A percentile compares a stretch with the other conserved stretches of the same genome.
Evolutionary conservation across 177 flowering plant genomes (phyloP).

Genomic region (Vitis hybrid): DNA sequence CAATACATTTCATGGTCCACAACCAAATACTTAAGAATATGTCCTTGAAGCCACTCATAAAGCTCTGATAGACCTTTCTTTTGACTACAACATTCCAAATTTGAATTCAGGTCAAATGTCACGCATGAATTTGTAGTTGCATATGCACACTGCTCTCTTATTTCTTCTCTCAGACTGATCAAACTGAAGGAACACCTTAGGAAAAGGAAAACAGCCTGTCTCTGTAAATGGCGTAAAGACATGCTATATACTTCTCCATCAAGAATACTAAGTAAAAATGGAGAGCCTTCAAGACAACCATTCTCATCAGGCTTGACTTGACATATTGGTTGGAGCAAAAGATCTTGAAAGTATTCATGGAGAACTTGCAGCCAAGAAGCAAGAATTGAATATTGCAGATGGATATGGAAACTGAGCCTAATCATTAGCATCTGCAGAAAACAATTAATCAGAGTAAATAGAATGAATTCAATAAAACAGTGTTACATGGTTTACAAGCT

Average conservation of each 20-base stretch:
- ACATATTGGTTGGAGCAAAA: slow-evolving; percentile 41
- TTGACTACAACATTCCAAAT: slow-evolving; percentile 21
- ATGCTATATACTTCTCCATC: slow-evolving; percentile 22
- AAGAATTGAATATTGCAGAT: slow-evolving; percentile 30
- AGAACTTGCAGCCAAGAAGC: slow-evolving; percentile 68
- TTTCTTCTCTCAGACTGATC: slow-evolving; percentile 29
- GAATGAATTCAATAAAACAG: background rate
- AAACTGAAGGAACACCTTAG: slow-evolving; percentile 63
- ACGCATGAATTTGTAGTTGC: slow-evolving; percentile 20
- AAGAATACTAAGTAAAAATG: slow-evolving; percentile 45
- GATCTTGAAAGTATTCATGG: slow-evolving; percentile 51
- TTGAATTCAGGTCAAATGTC: slow-evolving; percentile 12
- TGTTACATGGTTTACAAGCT: background rate
- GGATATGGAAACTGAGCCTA: slow-evolving; percentile 50
- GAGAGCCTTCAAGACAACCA: slow-evolving; percentile 62
- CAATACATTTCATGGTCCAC: slow-evolving; percentile 25
- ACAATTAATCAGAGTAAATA: background rate
- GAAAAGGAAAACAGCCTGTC: slow-evolving; percentile 66
- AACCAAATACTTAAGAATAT: slow-evolving; percentile 37
- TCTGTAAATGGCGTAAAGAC: slow-evolving; percentile 50
- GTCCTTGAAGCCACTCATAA: slow-evolving; percentile 60
- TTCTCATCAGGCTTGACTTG: slow-evolving; percentile 18
- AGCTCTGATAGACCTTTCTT: slow-evolving; percentile 55
- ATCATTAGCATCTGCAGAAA: slow-evolving; percentile 69
- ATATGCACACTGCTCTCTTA: slow-evolving; percentile 29